Conservation (phyloP, 208 protist genomes). For the Acanthamoeba castellanii region DNA sequence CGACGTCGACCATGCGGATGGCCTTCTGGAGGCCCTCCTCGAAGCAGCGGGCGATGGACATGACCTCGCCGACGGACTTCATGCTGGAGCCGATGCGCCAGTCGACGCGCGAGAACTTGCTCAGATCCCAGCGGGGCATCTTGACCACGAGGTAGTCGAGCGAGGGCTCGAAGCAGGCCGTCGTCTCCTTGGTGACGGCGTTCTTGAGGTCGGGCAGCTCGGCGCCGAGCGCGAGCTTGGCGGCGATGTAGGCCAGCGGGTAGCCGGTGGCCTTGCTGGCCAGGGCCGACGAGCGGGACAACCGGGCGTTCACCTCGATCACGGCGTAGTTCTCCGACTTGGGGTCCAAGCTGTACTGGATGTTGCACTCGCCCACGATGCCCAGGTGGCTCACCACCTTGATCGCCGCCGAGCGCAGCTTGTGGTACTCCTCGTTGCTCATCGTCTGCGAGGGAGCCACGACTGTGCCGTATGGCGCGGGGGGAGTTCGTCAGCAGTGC, state of each 20-base stretch:
- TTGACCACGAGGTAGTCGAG: slow-evolving; percentile 98
- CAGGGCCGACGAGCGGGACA: slow-evolving; percentile 97
- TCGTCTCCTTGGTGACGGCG: slow-evolving; percentile 89
- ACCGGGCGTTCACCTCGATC: slow-evolving; percentile 97
- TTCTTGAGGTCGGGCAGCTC: slow-evolving; percentile 95
- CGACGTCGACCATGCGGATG: slow-evolving; percentile 94
- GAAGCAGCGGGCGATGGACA: slow-evolving; percentile 98
- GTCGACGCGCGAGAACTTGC: slow-evolving; percentile 97
- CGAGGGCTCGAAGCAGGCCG: slow-evolving; percentile 96
- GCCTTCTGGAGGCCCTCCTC: slow-evolving; percentile 98
- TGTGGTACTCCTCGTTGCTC: slow-evolving; percentile 98
- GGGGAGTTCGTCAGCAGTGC: too few species aligned
- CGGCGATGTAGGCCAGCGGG: slow-evolving; percentile 98
- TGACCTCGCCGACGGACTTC: slow-evolving; percentile 98
- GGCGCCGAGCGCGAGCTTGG: slow-evolving; percentile 97
- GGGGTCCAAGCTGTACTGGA: slow-evolving; percentile 98
- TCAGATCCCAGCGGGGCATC: slow-evolving; percentile 93
- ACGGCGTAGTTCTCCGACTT: slow-evolving; percentile 97
- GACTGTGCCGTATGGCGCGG: too few species aligned
- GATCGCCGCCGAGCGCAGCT: slow-evolving; percentile 94
- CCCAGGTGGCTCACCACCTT: slow-evolving; percentile 95
- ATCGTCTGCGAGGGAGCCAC: slow-evolving; percentile 97
- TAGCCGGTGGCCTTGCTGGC: slow-evolving; percentile 99
- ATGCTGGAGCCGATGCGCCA: slow-evolving; percentile 95
- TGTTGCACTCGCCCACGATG: slow-evolving; percentile 99